Evolutionary conservation across 306 rosid species (phyloP).

Genomic region (Prunus campanulata): DNA sequence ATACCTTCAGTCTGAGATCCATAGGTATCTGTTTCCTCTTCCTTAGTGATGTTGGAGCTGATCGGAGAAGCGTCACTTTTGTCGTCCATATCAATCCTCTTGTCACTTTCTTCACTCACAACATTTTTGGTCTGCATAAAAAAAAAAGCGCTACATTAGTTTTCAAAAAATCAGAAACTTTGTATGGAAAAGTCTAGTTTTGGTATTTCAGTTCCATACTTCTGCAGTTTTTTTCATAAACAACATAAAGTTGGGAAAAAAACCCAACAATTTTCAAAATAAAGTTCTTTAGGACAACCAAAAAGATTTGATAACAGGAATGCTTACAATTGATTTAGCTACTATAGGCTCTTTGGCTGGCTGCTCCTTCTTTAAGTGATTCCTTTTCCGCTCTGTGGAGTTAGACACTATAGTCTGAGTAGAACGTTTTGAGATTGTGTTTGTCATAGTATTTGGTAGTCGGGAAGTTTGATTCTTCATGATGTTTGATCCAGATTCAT

Average conservation of each 20-base stretch:
- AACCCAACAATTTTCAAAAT: not conserved
- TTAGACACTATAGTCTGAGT: constrained; percentile 14
- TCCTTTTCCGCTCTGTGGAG: constrained; percentile 40
- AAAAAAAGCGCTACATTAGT: constrained; percentile 20
- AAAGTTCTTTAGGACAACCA: not conserved
- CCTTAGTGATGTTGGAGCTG: constrained; percentile 22
- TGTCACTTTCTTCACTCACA: constrained; percentile 35
- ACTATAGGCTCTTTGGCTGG: constrained; percentile 33
- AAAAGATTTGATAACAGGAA: not conserved
- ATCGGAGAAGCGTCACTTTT: constrained; percentile 34
- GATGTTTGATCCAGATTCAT: constrained; percentile 38
- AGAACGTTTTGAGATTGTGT: constrained; percentile 30
- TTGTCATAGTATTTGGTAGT: constrained; percentile 31
- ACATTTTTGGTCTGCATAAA: constrained; percentile 43
- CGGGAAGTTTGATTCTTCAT: constrained; percentile 31
- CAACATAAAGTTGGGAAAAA: not conserved
- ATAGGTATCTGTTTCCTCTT: constrained; percentile 29
- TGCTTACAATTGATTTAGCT: constrained; percentile 50
- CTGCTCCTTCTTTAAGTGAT: constrained; percentile 45
- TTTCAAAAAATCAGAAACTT: not conserved
- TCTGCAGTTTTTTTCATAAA: not conserved
- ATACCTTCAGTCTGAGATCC: constrained; percentile 42
- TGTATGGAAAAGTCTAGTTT: not conserved
- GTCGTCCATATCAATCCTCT: constrained; percentile 25
- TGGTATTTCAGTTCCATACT: not conserved